Evolutionary conservation across 2,329 filamentous ascomycete species (phyloP).

Genomic region (Eutypa lata): DNA sequence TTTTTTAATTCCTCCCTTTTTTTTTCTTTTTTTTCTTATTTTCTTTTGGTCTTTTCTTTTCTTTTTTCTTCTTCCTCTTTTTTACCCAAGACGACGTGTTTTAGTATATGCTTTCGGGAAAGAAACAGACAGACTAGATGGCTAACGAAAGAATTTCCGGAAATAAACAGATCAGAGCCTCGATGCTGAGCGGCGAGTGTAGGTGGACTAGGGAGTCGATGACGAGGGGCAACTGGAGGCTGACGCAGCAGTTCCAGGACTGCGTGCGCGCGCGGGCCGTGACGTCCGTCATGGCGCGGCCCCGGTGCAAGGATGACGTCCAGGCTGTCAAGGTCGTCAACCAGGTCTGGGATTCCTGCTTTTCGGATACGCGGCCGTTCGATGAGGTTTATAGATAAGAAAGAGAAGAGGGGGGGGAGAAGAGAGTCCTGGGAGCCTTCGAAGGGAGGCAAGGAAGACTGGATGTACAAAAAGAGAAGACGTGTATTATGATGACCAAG

Average conservation of each 20-base stretch:
- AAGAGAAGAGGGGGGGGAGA: background rate
- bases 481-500: no score
- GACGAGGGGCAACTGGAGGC: conserved; percentile 76
- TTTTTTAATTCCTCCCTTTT: background rate
- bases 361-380: conserved; percentile 88
- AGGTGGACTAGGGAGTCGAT: conserved; percentile 85
- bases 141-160: no score
- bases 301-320: conserved; percentile 77
- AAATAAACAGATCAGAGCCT: conserved; percentile 73
- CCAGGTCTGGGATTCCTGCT: conserved; percentile 98
- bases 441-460: background rate
- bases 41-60: background rate
- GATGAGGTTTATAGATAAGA: conserved; percentile 86
- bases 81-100: no score
- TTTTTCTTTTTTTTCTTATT: background rate
- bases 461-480: background rate
- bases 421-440: background rate
- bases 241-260: conserved; percentile 90
- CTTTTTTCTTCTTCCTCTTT: background rate
- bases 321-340: conserved; percentile 88
- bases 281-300: conserved; percentile 73
- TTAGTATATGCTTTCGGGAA: background rate
- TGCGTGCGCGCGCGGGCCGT: conserved; percentile 83
- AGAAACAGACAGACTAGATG: no score
- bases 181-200: conserved; percentile 90